Evolutionary conservation across 78 protist species (phyloP).

Genomic region (Neovahlkampfia damariscottae): DNA sequence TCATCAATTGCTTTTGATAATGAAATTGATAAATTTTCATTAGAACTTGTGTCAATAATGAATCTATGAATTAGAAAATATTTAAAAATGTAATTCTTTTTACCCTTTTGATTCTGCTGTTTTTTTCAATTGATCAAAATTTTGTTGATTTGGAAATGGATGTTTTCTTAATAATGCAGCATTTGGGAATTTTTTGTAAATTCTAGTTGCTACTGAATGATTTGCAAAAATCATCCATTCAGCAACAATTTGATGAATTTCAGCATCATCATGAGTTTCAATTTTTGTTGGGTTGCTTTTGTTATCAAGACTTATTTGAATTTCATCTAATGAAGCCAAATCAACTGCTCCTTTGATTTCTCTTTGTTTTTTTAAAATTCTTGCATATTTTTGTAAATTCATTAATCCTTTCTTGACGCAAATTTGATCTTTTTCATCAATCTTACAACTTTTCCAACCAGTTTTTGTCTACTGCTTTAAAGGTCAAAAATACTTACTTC

Average conservation of each 20-base stretch:
- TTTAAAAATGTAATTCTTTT: too few relatives aligned
- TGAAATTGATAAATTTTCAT: slow-evolving; percentile 41
- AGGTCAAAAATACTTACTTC: too few relatives aligned
- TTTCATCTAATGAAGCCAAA: slow-evolving; percentile 38
- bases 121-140: slow-evolving; percentile 8
- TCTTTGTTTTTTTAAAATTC: not conserved
- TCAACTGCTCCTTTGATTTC: not conserved
- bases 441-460: too few relatives aligned
- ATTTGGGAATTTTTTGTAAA: slow-evolving; percentile 36
- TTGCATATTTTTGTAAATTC: not conserved
- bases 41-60: not conserved
- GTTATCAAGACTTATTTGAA: slow-evolving; percentile 59
- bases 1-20: slow-evolving; percentile 31
- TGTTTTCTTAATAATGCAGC: slow-evolving; percentile 62
- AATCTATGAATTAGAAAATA: too few relatives aligned
- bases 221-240: slow-evolving; percentile 95
- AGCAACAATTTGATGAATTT: slow-evolving; percentile 58
- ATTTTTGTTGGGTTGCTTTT: slow-evolving; percentile 15
- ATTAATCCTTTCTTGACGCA: not conserved
- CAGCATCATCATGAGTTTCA: not conserved
- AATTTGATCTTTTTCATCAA: too few relatives aligned
- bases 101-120: not conserved
- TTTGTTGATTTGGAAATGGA: slow-evolving; percentile 38
- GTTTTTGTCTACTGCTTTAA: too few relatives aligned
- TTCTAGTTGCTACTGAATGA: slow-evolving; percentile 62